phyloP scores from a whole-genome alignment of 2,329 filamentous ascomycete genomes.

The Talaromyces islandicus region DNA sequence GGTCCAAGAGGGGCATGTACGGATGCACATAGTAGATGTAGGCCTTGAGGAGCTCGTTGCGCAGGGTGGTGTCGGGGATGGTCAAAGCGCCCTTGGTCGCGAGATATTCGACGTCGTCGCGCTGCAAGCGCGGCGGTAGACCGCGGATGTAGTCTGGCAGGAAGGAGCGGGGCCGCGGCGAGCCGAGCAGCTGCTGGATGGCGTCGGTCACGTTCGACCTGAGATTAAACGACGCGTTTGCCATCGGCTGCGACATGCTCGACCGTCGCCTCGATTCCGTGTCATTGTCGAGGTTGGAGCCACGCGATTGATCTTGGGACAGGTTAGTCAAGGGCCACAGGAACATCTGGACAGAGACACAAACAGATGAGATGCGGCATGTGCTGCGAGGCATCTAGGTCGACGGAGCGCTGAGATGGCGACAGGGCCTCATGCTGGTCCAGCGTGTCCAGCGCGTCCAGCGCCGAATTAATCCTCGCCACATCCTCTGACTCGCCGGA shows the following conservation, averaged over 20 bases:
- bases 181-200: slow-evolving; percentile 33
- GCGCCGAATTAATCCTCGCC: slow-evolving; percentile 22
- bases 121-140: slow-evolving; percentile 67
- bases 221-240: slow-evolving; percentile 23
- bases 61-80: slow-evolving; percentile 63
- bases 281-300: slow-evolving; percentile 34
- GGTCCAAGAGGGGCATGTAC: slow-evolving; percentile 81
- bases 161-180: slow-evolving; percentile 31
- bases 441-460: slow-evolving; percentile 26
- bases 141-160: slow-evolving; percentile 70
- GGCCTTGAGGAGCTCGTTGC: slow-evolving; percentile 72
- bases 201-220: slow-evolving; percentile 25
- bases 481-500: slow-evolving; percentile 30
- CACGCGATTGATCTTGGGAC: slow-evolving; percentile 43
- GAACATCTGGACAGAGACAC: slow-evolving; percentile 22
- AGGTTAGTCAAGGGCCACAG: not conserved
- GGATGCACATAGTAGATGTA: slow-evolving; percentile 90
- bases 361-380: slow-evolving; percentile 60
- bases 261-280: not conserved
- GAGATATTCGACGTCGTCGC: slow-evolving; percentile 78
- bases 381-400: slow-evolving; percentile 50
- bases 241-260: slow-evolving; percentile 32
- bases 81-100: slow-evolving; percentile 77
- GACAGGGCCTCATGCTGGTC: slow-evolving; percentile 23
- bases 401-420: slow-evolving; percentile 40